Percentiles rank a stretch among this genome's conserved stretches.
Conservation (phyloP, 202 grass and related monocot genomes). For the Schoenoplectus tabernaemontani region DNA sequence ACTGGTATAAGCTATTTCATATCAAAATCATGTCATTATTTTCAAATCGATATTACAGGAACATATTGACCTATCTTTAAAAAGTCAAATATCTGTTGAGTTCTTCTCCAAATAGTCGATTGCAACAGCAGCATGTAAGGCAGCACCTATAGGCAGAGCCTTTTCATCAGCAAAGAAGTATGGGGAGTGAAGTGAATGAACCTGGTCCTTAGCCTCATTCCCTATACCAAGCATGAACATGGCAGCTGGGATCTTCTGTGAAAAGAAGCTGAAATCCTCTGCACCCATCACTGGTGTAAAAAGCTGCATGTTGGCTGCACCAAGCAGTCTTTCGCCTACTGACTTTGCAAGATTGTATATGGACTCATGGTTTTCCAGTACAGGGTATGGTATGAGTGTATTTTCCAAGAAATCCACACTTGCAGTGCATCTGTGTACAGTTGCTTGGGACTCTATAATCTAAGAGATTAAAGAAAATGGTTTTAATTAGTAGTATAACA, state of each 20-base stretch:
- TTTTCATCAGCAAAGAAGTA: conserved; percentile 44
- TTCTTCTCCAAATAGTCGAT: conserved; percentile 43
- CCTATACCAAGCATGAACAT: conserved; percentile 44
- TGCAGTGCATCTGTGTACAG: conserved; percentile 39
- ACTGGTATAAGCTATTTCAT: not conserved
- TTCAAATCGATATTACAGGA: not conserved
- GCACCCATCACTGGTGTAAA: conserved; percentile 26
- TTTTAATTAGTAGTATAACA: not conserved
- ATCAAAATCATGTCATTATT: not conserved
- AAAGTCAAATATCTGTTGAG: not conserved
- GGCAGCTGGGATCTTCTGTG: conserved; percentile 40
- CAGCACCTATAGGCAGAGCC: conserved; percentile 47
- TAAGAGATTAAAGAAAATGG: not conserved
- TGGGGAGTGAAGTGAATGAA: conserved; percentile 33
- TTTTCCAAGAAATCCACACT: conserved; percentile 65
- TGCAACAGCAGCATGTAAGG: conserved; percentile 51
- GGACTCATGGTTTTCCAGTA: conserved; percentile 42
- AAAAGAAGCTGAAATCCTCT: conserved; percentile 78
- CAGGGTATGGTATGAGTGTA: conserved; percentile 50
- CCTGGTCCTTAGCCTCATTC: not conserved
- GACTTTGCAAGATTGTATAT: conserved; percentile 44
- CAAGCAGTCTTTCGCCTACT: conserved; percentile 45
- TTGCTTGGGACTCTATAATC: conserved; percentile 54
- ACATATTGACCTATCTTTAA: not conserved
- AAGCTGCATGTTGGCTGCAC: conserved; percentile 31